phyloP scores from a whole-genome alignment of 352 stramenopile genomes.

The Pythium oligandrum region DNA sequence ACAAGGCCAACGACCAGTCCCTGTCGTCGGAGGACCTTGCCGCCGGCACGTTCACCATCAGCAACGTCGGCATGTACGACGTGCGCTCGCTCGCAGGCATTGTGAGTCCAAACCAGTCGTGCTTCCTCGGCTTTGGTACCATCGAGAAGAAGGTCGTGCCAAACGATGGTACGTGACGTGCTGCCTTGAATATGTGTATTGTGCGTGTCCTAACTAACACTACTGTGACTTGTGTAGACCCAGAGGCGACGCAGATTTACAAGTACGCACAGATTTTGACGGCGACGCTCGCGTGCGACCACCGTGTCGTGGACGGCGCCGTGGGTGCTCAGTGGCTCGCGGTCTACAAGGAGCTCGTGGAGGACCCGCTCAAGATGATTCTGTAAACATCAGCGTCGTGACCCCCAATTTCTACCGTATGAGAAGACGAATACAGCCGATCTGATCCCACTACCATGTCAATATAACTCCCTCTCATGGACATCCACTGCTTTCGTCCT shows the following conservation, averaged over 20 bases:
- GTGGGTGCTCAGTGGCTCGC: constrained; percentile 95
- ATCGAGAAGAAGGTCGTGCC: constrained; percentile 95
- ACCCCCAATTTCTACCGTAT: no score
- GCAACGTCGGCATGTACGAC: constrained; percentile 97
- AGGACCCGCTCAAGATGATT: constrained; percentile 96
- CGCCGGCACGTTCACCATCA: constrained; percentile 94
- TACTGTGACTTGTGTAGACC: constrained; percentile 35
- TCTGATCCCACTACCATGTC: no score
- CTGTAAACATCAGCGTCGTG: constrained; percentile 49
- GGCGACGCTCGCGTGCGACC: constrained; percentile 96
- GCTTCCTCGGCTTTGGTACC: constrained; percentile 90
- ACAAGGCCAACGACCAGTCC: constrained; percentile 34
- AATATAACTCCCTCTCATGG: no score
- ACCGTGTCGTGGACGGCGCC: constrained; percentile 96
- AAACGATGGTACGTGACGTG: constrained; percentile 51
- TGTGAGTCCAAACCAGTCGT: constrained; percentile 91
- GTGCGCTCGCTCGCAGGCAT: constrained; percentile 94
- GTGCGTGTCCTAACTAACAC: not conserved
- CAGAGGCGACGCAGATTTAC: constrained; percentile 79
- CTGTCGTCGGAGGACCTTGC: constrained; percentile 52
- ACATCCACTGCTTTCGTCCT: no score
- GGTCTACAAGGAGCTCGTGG: constrained; percentile 95
- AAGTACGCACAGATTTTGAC: constrained; percentile 92
- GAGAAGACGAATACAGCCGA: no score
- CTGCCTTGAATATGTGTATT: not conserved